Percentiles rank a stretch among this genome's conserved stretches.
phyloP scores from a whole-genome alignment of 257 asterid species.

The Capsicum pubescens region DNA sequence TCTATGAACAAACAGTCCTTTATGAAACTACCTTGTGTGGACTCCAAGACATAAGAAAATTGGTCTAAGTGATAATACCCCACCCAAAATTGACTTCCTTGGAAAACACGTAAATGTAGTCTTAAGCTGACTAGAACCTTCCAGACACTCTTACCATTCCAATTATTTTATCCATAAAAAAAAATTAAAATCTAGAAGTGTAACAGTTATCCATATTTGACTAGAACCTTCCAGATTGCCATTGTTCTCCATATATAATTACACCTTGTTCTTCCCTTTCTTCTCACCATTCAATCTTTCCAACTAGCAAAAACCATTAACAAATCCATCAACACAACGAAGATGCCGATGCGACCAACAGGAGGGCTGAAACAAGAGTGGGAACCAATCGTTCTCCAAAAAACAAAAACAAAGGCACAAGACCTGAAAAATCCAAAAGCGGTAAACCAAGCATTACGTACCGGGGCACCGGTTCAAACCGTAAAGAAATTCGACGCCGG shows the following conservation, averaged over 20 bases:
- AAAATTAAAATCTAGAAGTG: too few species aligned
- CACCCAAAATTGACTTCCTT: not conserved
- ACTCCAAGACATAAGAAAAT: too few species aligned
- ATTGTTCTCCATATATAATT: not conserved
- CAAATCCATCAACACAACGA: not conserved
- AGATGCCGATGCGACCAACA: slow-evolving; percentile 44
- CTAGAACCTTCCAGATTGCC: slow-evolving; percentile 44
- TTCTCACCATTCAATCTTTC: too few species aligned
- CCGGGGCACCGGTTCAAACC: slow-evolving; percentile 47
- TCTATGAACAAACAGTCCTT: too few species aligned
- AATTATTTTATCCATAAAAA: too few species aligned
- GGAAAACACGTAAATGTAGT: slow-evolving; percentile 27
- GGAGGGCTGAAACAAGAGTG: slow-evolving; percentile 48
- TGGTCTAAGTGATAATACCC: too few species aligned
- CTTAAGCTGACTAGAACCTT: slow-evolving; percentile 24
- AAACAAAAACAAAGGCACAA: slow-evolving; percentile 37
- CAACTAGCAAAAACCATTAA: too few species aligned
- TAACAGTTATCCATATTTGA: not conserved
- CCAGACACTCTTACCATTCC: not conserved
- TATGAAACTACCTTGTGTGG: not conserved
- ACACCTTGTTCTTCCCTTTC: not conserved
- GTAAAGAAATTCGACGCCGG: slow-evolving; percentile 50
- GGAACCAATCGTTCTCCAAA: slow-evolving; percentile 56
- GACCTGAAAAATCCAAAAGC: slow-evolving; percentile 47
- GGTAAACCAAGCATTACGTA: slow-evolving; percentile 51